Percentiles rank a stretch among this genome's conserved stretches.
Evolutionary conservation across 2,329 filamentous ascomycete species (phyloP).

Genomic region (Plectosphaerella sp.): DNA sequence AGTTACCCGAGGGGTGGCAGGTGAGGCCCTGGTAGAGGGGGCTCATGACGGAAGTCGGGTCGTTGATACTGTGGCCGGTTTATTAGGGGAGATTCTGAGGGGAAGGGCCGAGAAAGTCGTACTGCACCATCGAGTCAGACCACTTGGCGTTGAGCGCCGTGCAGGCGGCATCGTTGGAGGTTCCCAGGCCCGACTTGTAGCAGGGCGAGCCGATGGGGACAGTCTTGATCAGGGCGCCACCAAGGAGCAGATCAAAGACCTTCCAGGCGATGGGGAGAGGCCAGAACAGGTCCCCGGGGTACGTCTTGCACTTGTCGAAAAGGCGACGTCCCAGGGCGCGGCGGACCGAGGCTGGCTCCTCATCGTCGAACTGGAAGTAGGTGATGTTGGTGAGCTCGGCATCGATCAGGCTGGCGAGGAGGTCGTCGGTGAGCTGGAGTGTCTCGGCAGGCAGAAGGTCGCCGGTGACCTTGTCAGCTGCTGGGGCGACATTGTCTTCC

Average conservation of each 20-base stretch:
- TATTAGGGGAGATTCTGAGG: too few species aligned
- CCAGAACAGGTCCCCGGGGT: constrained; percentile 21
- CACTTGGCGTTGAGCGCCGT: too few species aligned
- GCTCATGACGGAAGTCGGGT: constrained; percentile 20
- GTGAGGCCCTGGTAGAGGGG: constrained; percentile 20
- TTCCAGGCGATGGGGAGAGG: constrained; percentile 22
- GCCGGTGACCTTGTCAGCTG: constrained; percentile 17
- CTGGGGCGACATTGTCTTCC: constrained; percentile 19
- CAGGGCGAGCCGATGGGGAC: constrained; percentile 26
- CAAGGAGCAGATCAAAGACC: constrained; percentile 25
- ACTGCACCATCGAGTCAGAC: too few species aligned
- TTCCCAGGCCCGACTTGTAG: too few species aligned
- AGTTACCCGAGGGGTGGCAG: constrained; percentile 10
- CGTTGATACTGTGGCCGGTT: too few species aligned
- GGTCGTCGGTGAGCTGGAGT: constrained; percentile 27
- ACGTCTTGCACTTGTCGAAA: constrained; percentile 17
- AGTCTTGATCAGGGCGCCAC: constrained; percentile 25
- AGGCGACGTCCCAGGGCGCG: too few species aligned
- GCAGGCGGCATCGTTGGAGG: too few species aligned
- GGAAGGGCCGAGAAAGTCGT: too few species aligned
- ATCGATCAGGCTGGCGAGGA: constrained; percentile 24
- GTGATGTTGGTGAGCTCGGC: constrained; percentile 21
- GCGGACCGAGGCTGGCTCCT: constrained; percentile 12
- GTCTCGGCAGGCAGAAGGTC: neutral
- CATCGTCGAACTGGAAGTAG: constrained; percentile 25